Base-by-base conservation (phyloP, 2,329 filamentous ascomycete species). In the Chrysosphaeria jannelii region DNA sequence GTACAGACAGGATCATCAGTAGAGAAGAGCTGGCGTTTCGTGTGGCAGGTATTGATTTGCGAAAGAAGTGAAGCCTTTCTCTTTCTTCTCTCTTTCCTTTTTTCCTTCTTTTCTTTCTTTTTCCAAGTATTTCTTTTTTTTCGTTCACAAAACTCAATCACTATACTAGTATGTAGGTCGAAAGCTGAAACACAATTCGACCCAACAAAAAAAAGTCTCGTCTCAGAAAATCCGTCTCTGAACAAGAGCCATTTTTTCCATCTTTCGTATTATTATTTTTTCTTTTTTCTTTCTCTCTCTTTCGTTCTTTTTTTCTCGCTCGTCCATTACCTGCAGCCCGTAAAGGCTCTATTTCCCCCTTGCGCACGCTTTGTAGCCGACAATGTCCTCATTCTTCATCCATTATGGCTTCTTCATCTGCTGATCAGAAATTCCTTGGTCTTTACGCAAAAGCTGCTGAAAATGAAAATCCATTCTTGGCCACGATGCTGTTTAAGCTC, bases 361-460 rank as follows among this genome's bases (percentile, higher is more conserved):
- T 19, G 15, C 19, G 15, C 10, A 12, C 22, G 16, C 8, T 10
- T 12, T 16, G 17, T 7, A 5, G 19, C 12, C 10, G 7, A 12
- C 13, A 14, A 7, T 12, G 14, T 13, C 9, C 10, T 10, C 8
- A 5, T 4, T n/a, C 10, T 10, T 14, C 9, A 14, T 7, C n/a
- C 29, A 38, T 40, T 31, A 97, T 93, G 85, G 85, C 85, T 48
- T 85, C 79, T 40, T 85, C 78, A 29, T 76, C 90, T 47, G 76
- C 93, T 30, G 85, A 97, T 44, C 79, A 90, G 49, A 97, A 93
- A 49, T 90, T 88, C 46, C 57, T 97, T 37, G 78, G 76, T 47
- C 68, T 65, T 39, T 67, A 90, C 40, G 81, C 85, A 41, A 71
- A 67, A 45, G 57, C 65, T 30, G 78, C 76, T 34, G 65, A 68